Base-by-base conservation (phyloP, 768 basidiomycete genomes). In the Xerocomellus chrysenteron region DNA sequence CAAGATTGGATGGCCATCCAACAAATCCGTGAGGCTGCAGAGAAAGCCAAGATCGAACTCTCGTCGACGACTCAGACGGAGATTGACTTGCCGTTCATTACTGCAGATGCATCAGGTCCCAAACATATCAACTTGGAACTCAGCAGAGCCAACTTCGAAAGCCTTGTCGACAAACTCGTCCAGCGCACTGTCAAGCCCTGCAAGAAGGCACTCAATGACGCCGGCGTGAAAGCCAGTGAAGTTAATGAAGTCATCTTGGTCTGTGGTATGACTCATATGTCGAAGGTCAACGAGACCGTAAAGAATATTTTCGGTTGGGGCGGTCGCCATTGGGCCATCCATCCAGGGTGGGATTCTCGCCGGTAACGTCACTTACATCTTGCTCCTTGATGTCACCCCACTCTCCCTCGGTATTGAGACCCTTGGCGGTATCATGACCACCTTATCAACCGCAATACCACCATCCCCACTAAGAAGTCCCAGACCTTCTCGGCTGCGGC, bases 381-480 rank as follows among this genome's bases (percentile, higher is more conserved):
- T 28, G 26, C 5, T 28, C 26, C 26, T 28, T 28, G 5, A 28
- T 5, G 5, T 28, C 26, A 28, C 26, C 26, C 94, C 94, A 33
- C 82, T 98, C 1, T 99, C 96, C 1, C 90, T 99, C 62, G 85
- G 85, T 78, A 94, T 94, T 51, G 94, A 97, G 77, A 98, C 96
- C 13, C 92, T 98, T 60, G 95, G 97, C 63, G 97, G 97, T 68
- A 98, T 99, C 76, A 98, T 99, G 93, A 98, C 96, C 62, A 96
- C 76, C 85, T 99, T 44, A 99, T 99, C 76, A 88, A 82, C 69
- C 90, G 96, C 57, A 99, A 99, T 80, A 99, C 97, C 11, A 98
- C 97, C 56, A 98, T 98, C 75, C 97, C 97, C 6, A 98, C 96
- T 64, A 99, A 99, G 83, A 99, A 98, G 84, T 94, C 93, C 0